phyloP scores from a whole-genome alignment of 2,329 filamentous ascomycete genomes.

The Fusarium nisikadoi region DNA sequence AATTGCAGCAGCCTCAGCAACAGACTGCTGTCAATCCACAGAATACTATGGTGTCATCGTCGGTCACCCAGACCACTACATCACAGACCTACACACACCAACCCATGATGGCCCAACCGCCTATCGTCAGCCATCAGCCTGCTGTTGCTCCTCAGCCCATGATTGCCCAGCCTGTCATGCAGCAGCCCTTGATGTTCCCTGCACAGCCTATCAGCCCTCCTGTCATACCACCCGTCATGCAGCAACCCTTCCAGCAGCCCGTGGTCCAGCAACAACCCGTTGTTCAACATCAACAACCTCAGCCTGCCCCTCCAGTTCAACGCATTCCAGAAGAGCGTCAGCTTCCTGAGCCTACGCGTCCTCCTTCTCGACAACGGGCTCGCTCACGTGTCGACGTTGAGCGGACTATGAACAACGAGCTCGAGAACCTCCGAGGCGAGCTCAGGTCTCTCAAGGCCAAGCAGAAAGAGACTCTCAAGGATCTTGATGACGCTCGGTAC shows the following conservation, averaged over 20 bases:
- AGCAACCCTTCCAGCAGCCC: constrained; percentile 23
- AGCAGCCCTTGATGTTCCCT: constrained; percentile 24
- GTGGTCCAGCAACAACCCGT: constrained; percentile 23
- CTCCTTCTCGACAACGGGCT: constrained; percentile 28
- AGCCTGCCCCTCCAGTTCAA: constrained; percentile 10
- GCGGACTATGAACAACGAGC: constrained; percentile 30
- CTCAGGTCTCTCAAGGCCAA: constrained; percentile 36
- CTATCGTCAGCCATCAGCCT: constrained; percentile 27
- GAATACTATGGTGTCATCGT: constrained; percentile 21
- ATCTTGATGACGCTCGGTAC: constrained; percentile 40
- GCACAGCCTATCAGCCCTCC: constrained; percentile 28
- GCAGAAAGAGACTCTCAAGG: constrained; percentile 37
- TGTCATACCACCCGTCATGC: constrained; percentile 22
- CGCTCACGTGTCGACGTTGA: constrained; percentile 39
- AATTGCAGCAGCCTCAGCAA: constrained; percentile 18
- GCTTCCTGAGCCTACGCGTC: constrained; percentile 21
- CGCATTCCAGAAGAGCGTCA: constrained; percentile 33
- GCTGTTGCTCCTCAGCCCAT: constrained; percentile 33
- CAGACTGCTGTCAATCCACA: constrained; percentile 16
- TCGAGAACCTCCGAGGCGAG: constrained; percentile 40
- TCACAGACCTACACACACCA: constrained; percentile 28
- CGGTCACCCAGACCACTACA: constrained; percentile 19
- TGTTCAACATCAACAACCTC: constrained; percentile 18
- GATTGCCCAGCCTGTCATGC: constrained; percentile 29
- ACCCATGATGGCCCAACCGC: constrained; percentile 23